Conservation (phyloP, 2,329 filamentous ascomycete species). For the Penicillium carneum region DNA sequence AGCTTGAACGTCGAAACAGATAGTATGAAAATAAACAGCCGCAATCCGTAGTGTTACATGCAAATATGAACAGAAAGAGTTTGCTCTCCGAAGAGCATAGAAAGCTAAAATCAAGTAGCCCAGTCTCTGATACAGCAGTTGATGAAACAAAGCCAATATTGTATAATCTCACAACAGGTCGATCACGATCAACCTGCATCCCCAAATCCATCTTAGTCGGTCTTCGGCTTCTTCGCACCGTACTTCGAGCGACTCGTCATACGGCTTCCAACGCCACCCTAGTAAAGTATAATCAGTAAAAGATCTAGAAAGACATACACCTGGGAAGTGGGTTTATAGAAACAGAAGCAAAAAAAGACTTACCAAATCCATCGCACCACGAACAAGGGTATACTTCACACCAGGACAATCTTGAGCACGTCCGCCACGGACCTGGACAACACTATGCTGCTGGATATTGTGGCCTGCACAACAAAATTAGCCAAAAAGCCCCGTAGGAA, state of each 20-base stretch:
- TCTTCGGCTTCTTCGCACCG: constrained; percentile 98
- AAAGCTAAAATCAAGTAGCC: constrained; percentile 5
- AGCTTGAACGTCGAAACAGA: background rate
- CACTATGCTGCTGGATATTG: constrained; percentile 98
- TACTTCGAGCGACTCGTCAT: constrained; percentile 91
- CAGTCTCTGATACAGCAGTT: constrained; percentile 1
- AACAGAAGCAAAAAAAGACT: constrained; percentile 48
- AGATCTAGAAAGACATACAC: background rate
- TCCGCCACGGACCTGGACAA: constrained; percentile 92
- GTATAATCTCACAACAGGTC: constrained; percentile 19
- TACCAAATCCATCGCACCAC: constrained; percentile 92
- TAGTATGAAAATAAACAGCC: constrained; percentile 7
- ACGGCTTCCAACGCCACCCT: constrained; percentile 90
- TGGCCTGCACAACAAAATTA: constrained; percentile 64
- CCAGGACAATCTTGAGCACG: constrained; percentile 96
- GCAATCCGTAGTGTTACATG: constrained; percentile 23
- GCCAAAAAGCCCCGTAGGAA: background rate
- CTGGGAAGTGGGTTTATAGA: background rate
- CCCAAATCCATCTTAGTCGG: constrained; percentile 56
- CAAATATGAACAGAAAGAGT: constrained; percentile 16
- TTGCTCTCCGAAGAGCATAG: constrained; percentile 14
- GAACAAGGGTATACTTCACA: constrained; percentile 92
- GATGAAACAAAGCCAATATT: constrained; percentile 5
- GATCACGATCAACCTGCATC: background rate
- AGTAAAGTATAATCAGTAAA: constrained; percentile 37